phyloP scores from a whole-genome alignment of 2,329 filamentous ascomycete species.

The Sphaerulina populicola region DNA sequence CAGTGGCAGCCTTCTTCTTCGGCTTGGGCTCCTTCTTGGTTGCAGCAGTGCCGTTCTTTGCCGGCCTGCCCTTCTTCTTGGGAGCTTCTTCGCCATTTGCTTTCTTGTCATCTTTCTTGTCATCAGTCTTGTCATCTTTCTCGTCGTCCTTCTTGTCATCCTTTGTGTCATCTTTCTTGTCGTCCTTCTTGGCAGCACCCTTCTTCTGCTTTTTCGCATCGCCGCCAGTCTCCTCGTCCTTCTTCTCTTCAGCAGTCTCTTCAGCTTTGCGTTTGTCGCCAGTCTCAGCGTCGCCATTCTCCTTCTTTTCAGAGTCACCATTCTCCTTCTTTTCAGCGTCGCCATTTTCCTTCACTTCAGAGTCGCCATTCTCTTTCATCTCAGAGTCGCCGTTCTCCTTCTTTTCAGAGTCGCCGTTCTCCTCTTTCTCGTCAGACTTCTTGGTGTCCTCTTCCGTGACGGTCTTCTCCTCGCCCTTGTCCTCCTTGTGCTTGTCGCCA shows the following conservation, averaged over 20 bases:
- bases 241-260: conserved; percentile 28
- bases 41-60: conserved; percentile 30
- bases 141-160: conserved; percentile 33
- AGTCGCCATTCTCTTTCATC: no score
- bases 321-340: conserved; percentile 16
- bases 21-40: conserved; percentile 37
- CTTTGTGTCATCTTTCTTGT: conserved; percentile 27
- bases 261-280: conserved; percentile 30
- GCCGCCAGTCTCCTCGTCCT: conserved; percentile 29
- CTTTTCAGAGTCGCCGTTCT: conserved; percentile 10
- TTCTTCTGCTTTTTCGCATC: conserved; percentile 27
- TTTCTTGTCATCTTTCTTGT: conserved; percentile 27
- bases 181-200: conserved; percentile 25
- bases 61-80: conserved; percentile 39
- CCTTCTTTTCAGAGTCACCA: conserved; percentile 21
- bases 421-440: conserved; percentile 18
- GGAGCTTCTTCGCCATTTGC: conserved; percentile 32
- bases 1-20: conserved; percentile 44
- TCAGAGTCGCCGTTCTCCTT: no score
- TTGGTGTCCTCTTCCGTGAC: conserved; percentile 19
- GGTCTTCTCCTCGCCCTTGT: conserved; percentile 24
- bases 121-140: conserved; percentile 21
- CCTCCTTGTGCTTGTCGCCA: conserved; percentile 36
- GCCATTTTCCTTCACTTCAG: no score
- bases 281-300: conserved; percentile 22